Evolutionary conservation across 2,329 filamentous ascomycete genomes (phyloP).

Genomic region (Fusarium devonianum): DNA sequence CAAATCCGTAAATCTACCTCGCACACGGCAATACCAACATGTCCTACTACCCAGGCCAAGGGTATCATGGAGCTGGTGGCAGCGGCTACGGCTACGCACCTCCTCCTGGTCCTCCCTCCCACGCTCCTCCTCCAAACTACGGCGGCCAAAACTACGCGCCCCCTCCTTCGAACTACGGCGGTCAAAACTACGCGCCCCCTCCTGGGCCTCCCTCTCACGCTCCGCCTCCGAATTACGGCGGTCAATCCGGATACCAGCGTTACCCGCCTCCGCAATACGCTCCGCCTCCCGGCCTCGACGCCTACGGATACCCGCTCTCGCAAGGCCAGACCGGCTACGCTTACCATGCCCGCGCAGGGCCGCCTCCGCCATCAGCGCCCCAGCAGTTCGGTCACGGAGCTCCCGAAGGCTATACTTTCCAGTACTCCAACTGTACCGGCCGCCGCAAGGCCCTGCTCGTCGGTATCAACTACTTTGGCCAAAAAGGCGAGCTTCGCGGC

Average conservation of each 20-base stretch:
- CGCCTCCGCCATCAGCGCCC: slow-evolving; percentile 56
- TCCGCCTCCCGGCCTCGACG: slow-evolving; percentile 53
- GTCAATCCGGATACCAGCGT: slow-evolving; percentile 35
- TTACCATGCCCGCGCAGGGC: slow-evolving; percentile 43
- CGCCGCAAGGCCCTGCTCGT: slow-evolving; percentile 77
- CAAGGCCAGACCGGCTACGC: slow-evolving; percentile 40
- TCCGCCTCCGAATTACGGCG: slow-evolving; percentile 30
- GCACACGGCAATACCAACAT: slow-evolving; percentile 36
- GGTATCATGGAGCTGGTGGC: slow-evolving; percentile 49
- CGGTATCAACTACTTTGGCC: slow-evolving; percentile 82
- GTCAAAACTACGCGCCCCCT: slow-evolving; percentile 32
- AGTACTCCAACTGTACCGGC: slow-evolving; percentile 78
- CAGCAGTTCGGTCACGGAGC: slow-evolving; percentile 73
- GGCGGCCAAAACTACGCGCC: slow-evolving; percentile 32
- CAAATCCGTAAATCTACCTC: slow-evolving; percentile 3
- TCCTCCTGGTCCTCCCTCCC: slow-evolving; percentile 38
- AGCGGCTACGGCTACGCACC: slow-evolving; percentile 39
- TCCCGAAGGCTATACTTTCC: slow-evolving; percentile 73
- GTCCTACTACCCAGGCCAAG: slow-evolving; percentile 53
- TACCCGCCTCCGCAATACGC: slow-evolving; percentile 48
- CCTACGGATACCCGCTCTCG: slow-evolving; percentile 56
- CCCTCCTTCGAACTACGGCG: slow-evolving; percentile 40
- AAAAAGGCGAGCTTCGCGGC: slow-evolving; percentile 73
- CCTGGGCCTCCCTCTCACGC: slow-evolving; percentile 15
- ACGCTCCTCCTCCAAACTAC: slow-evolving; percentile 40